Evolutionary conservation across 2,329 filamentous ascomycete genomes (phyloP).

Genomic region (Geosmithia flava): DNA sequence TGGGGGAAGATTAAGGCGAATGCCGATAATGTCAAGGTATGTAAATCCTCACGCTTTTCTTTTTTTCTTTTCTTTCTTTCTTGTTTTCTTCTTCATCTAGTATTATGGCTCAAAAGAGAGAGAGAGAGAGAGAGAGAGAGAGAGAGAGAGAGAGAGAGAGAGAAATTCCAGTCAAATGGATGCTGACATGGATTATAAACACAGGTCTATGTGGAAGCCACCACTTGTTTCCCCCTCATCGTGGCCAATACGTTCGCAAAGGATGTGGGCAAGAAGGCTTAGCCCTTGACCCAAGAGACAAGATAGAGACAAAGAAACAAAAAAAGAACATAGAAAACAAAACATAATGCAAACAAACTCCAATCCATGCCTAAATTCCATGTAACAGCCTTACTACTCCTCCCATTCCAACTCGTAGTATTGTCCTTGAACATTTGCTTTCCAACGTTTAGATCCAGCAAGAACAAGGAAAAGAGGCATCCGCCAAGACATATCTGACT

Average conservation of each 20-base stretch:
- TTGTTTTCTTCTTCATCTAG: neutral
- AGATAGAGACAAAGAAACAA: neutral
- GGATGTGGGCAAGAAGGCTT: constrained; percentile 15
- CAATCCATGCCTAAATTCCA: too few relatives aligned
- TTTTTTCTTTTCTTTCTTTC: neutral
- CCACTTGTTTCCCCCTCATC: constrained; percentile 53
- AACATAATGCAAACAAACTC: neutral
- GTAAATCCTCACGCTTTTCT: constrained; percentile 9
- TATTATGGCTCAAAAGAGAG: too few relatives aligned
- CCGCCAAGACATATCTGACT: too few relatives aligned
- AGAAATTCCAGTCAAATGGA: too few relatives aligned
- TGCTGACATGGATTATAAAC: neutral
- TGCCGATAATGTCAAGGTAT: constrained; percentile 79
- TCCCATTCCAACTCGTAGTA: too few relatives aligned
- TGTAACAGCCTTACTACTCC: too few relatives aligned
- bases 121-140: too few relatives aligned
- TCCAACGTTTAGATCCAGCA: too few relatives aligned
- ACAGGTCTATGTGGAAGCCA: constrained; percentile 53
- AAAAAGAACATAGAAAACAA: neutral
- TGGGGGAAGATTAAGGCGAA: constrained; percentile 97
- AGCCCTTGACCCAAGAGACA: neutral
- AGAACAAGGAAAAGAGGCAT: too few relatives aligned
- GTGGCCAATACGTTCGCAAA: constrained; percentile 57
- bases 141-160: too few relatives aligned
- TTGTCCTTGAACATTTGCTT: too few relatives aligned